Evolutionary conservation across 768 basidiomycete species (phyloP), one percentile per base, ranked within the genome.

Genomic region (Naematelia aurantialba): DNA sequence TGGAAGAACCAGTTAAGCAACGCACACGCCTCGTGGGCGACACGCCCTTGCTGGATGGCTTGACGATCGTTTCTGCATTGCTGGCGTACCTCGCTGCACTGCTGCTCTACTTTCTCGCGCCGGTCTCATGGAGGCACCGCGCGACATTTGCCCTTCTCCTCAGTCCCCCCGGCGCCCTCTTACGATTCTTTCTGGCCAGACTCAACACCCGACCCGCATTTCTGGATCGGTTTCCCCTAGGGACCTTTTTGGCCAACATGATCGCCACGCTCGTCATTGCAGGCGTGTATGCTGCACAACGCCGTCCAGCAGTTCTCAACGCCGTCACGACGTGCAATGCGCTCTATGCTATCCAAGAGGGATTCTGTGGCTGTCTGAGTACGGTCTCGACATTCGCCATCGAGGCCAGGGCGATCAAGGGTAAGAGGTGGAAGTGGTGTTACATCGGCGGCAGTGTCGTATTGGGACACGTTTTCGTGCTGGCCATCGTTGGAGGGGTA

Each of bases 351-450:
- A 78, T 98, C 34, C 80, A 81, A 22, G 91, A 97, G 73, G 96
- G 96, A 5, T 97, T 91, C 72, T 97, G 93, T 73, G 96, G 92
- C 11, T 92, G 91, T 78, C 80, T 98, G 66, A 93, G 88, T 1
- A 99, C 96, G 1, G 83, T 99, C 66, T 91, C 89, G 75, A 98
- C 93, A 17, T 94, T 98, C 70, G 87, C 85, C 1, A 86, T 86
- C 8, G 96, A 99, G 73, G 74, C 89, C 21, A 78, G 80, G 30
- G 82, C 83, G 44, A 78, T 92, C 60, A 76, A 79, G 52, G 30
- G 59, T 45, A 74, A 80, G 29, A 73, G 83, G 75, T 84, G 82
- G 69, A 84, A 85, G 26, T 84, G 82, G 79, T 69, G 84, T 46
- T 98, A 98, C 74, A 83, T 82, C 25, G 62, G 81, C 1, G 69